Conservation (phyloP, 306 rosid species). For the Cicer arietinum region DNA sequence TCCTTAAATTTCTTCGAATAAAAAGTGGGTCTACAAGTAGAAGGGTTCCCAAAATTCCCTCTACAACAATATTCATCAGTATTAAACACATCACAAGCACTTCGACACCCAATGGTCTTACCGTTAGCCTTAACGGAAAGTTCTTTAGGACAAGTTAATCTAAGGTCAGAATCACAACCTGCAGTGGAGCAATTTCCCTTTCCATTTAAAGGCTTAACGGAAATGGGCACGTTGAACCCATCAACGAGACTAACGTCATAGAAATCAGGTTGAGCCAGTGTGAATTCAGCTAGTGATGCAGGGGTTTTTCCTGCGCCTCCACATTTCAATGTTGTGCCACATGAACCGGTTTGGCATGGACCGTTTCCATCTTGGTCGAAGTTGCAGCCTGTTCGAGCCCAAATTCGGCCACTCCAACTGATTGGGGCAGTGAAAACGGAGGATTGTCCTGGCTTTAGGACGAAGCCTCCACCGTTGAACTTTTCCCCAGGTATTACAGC, state of each 20-base stretch:
- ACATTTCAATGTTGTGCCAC: slow-evolving; percentile 71
- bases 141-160: slow-evolving; percentile 60
- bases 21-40: slow-evolving; percentile 68
- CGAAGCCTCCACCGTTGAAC: slow-evolving; percentile 83
- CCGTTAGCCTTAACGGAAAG: slow-evolving; percentile 60
- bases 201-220: slow-evolving; percentile 61
- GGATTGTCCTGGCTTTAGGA: slow-evolving; percentile 68
- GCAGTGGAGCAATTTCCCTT: slow-evolving; percentile 71
- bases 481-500: slow-evolving; percentile 67
- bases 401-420: slow-evolving; percentile 82
- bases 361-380: slow-evolving; percentile 71
- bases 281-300: slow-evolving; percentile 83
- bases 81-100: slow-evolving; percentile 86
- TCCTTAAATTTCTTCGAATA: slow-evolving; percentile 82
- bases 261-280: slow-evolving; percentile 62
- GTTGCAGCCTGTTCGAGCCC: slow-evolving; percentile 95
- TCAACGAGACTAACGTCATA: slow-evolving; percentile 94
- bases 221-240: slow-evolving; percentile 79
- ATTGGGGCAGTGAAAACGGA: slow-evolving; percentile 64
- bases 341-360: slow-evolving; percentile 68
- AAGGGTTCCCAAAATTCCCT: slow-evolving; percentile 71
- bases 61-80: slow-evolving; percentile 90
- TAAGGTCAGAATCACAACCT: slow-evolving; percentile 76
- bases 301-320: slow-evolving; percentile 70
- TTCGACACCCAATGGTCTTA: slow-evolving; percentile 70